phyloP scores from a whole-genome alignment of 257 asterid genomes.

The Penstemon eatonii region DNA sequence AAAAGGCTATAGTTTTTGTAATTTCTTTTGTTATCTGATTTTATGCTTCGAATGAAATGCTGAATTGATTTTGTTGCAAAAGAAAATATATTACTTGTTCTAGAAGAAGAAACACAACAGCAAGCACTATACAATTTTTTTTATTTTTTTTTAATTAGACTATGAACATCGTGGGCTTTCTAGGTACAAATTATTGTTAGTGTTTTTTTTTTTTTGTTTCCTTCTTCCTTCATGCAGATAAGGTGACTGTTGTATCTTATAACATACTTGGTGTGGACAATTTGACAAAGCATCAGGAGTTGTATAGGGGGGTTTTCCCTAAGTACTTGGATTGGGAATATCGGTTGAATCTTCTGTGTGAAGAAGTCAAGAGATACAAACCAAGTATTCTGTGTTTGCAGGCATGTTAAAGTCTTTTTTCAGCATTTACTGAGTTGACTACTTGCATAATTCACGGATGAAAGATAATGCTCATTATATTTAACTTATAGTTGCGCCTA shows the following conservation, averaged over 20 bases:
- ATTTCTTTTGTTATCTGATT: background rate
- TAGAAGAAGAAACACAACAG: background rate
- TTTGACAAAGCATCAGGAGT: constrained; percentile 60
- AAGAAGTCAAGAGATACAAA: constrained; percentile 61
- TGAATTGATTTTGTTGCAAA: background rate
- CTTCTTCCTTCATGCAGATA: constrained; percentile 44
- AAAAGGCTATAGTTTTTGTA: background rate
- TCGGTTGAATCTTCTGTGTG: constrained; percentile 54
- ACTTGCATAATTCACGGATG: background rate
- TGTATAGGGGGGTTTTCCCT: constrained; percentile 51
- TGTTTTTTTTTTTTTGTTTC: constrained; percentile 7
- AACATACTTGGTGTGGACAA: constrained; percentile 80
- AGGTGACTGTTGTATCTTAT: constrained; percentile 64
- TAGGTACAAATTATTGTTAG: background rate
- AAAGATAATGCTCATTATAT: constrained; percentile 10
- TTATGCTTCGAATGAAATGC: constrained; percentile 4
- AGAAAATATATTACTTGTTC: background rate
- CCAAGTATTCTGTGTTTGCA: constrained; percentile 77
- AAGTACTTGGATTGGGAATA: constrained; percentile 67
- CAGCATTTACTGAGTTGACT: constrained; percentile 11
- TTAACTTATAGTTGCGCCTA: background rate
- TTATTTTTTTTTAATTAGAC: background rate
- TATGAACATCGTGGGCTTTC: background rate
- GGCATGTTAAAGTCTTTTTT: constrained; percentile 42
- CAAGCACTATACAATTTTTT: too few relatives aligned